Percentiles rank a stretch among this genome's conserved stretches.
These are phyloP conservation scores for Ochetophila trinervis DNA, from an alignment of 306 rosid genomes.

Conservation along the genomic window DNA sequence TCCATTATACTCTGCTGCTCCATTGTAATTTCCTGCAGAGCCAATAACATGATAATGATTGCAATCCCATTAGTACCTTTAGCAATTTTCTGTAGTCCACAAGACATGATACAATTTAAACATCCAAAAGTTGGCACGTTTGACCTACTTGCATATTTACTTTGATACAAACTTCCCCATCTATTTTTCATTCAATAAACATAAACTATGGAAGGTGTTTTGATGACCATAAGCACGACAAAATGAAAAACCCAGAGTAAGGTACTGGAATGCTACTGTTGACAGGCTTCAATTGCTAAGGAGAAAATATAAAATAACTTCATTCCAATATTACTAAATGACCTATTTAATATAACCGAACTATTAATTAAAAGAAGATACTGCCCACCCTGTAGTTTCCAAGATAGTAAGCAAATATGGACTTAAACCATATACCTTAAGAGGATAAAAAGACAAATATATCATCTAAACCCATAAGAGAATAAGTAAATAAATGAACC, in stretches of 20 bases:
- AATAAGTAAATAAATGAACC: not conserved
- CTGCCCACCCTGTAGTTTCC: not conserved
- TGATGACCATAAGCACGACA: too few relatives aligned
- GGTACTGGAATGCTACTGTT: too few relatives aligned
- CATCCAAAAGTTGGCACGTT: not conserved
- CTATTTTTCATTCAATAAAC: too few relatives aligned
- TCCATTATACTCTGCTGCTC: conserved; percentile 59
- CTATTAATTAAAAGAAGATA: not conserved
- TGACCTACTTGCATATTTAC: not conserved
- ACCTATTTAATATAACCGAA: not conserved
- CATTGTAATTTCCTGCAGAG: conserved; percentile 56
- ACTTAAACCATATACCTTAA: not conserved
- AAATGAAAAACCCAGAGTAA: too few relatives aligned
- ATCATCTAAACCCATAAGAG: not conserved
- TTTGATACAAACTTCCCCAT: too few relatives aligned
- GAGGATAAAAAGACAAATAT: not conserved
- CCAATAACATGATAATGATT: conserved; percentile 1
- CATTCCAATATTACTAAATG: too few relatives aligned
- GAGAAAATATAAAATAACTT: too few relatives aligned
- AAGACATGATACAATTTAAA: not conserved
- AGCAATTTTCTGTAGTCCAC: not conserved
- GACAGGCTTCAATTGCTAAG: too few relatives aligned
- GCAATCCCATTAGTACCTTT: conserved; percentile 9
- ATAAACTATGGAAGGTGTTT: too few relatives aligned
- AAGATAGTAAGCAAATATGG: not conserved